phyloP scores from a whole-genome alignment of 148 eudicot species.

The Rhododendron vialii region DNA sequence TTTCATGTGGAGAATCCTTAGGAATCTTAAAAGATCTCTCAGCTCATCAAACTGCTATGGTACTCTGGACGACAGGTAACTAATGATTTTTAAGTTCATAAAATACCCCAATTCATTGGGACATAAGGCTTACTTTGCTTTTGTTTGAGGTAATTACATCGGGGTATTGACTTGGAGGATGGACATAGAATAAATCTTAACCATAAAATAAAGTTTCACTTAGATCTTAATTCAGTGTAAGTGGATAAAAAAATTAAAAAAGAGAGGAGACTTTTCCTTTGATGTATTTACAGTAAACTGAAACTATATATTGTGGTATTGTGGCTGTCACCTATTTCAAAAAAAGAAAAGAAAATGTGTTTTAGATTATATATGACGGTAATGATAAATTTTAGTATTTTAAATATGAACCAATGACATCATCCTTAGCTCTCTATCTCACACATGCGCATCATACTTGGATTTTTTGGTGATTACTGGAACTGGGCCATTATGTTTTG shows the following conservation, averaged over 20 bases:
- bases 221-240: background rate
- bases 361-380: no score
- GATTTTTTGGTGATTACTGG: no score
- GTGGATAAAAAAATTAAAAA: background rate
- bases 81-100: background rate
- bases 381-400: no score
- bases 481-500: no score
- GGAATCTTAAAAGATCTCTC: constrained; percentile 46
- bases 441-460: no score
- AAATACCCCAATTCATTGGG: background rate
- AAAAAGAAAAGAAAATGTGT: no score
- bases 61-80: constrained; percentile 3
- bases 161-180: background rate
- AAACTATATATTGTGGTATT: background rate
- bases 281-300: background rate
- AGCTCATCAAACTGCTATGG: constrained; percentile 25
- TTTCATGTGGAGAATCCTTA: constrained; percentile 86
- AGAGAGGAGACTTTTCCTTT: background rate
- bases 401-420: no score
- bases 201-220: background rate
- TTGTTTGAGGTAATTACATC: background rate
- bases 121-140: background rate
- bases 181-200: background rate
- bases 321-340: background rate
- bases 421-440: no score